Percentiles rank a stretch among this genome's conserved stretches.
phyloP scores from a whole-genome alignment of 1,284 basidiomycete genomes.

The Taiwanofungus camphoratus region DNA sequence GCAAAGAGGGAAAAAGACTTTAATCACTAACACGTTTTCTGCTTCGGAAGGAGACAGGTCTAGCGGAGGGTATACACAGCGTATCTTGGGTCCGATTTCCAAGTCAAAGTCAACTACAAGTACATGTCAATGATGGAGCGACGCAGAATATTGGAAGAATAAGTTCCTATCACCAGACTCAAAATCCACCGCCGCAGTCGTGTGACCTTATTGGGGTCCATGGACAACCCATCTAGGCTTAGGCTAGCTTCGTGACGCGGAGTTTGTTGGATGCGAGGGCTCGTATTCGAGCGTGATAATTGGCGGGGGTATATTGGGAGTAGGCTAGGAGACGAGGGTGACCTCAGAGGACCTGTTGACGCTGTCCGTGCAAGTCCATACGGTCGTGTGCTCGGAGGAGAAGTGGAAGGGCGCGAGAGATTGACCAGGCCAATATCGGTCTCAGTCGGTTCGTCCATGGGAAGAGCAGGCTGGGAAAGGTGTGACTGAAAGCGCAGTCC shows the following conservation, averaged over 20 bases:
- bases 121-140: conserved; percentile 16
- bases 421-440: conserved; percentile 27
- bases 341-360: conserved; percentile 18
- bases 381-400: conserved; percentile 10
- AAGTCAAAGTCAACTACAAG: conserved; percentile 81
- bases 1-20: background rate
- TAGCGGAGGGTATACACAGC: conserved; percentile 62
- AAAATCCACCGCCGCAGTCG: conserved; percentile 74
- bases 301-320: conserved; percentile 19
- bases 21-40: conserved; percentile 74
- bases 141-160: background rate
- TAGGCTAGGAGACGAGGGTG: conserved; percentile 29
- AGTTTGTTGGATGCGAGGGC: conserved; percentile 26
- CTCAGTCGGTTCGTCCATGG: conserved; percentile 21
- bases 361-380: conserved; percentile 4
- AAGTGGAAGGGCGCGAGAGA: conserved; percentile 18
- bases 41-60: conserved; percentile 59
- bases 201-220: conserved; percentile 43
- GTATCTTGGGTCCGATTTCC: conserved; percentile 81
- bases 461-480: too few relatives aligned
- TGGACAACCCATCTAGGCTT: conserved; percentile 26
- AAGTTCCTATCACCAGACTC: conserved; percentile 65
- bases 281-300: conserved; percentile 36
- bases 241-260: conserved; percentile 13
- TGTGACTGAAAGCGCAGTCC: too few relatives aligned